Percentiles rank a stretch among this genome's conserved stretches.
These are phyloP conservation scores for Emericellopsis terricola DNA, from an alignment of 495 filamentous ascomycete genomes.

Conservation along the genomic window DNA sequence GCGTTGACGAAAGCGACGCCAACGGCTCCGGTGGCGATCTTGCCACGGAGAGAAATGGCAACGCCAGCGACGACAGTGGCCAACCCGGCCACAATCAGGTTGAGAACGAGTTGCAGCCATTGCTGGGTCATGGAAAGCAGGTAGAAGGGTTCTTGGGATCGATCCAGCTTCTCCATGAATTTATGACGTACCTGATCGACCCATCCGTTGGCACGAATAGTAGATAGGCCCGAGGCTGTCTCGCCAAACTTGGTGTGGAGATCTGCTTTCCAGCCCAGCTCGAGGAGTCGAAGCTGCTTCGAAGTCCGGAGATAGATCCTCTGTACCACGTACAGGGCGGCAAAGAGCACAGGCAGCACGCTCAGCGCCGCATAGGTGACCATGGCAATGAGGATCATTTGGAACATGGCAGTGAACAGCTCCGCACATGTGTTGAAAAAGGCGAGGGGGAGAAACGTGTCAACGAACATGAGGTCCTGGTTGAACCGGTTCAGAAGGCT, in stretches of 20 bases:
- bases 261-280: slow-evolving; percentile 37
- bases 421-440: slow-evolving; percentile 1
- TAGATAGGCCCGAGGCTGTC: slow-evolving; percentile 24
- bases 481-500: too few relatives aligned
- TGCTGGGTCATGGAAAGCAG: slow-evolving; percentile 36
- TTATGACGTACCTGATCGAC: slow-evolving; percentile 21
- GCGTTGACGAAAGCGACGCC: slow-evolving; percentile 9
- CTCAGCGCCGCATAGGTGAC: slow-evolving; percentile 6
- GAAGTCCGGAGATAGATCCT: slow-evolving; percentile 42
- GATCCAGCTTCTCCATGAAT: slow-evolving; percentile 29
- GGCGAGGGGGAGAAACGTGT: slow-evolving; percentile 5
- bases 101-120: slow-evolving; percentile 33
- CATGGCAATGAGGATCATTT: slow-evolving; percentile 3
- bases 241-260: slow-evolving; percentile 36
- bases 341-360: slow-evolving; percentile 6
- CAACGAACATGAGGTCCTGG: background rate
- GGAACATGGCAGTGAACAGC: background rate
- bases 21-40: slow-evolving; percentile 4
- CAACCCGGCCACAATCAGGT: slow-evolving; percentile 29
- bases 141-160: slow-evolving; percentile 39
- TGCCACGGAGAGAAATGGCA: slow-evolving; percentile 22
- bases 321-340: slow-evolving; percentile 32
- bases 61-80: slow-evolving; percentile 30
- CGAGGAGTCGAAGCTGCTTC: slow-evolving; percentile 37
- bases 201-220: slow-evolving; percentile 42